A percentile compares a stretch with the other conserved stretches of the same genome.
Evolutionary conservation across 768 basidiomycete genomes (phyloP).

Genomic region (Hortiboletus flavorubellus): DNA sequence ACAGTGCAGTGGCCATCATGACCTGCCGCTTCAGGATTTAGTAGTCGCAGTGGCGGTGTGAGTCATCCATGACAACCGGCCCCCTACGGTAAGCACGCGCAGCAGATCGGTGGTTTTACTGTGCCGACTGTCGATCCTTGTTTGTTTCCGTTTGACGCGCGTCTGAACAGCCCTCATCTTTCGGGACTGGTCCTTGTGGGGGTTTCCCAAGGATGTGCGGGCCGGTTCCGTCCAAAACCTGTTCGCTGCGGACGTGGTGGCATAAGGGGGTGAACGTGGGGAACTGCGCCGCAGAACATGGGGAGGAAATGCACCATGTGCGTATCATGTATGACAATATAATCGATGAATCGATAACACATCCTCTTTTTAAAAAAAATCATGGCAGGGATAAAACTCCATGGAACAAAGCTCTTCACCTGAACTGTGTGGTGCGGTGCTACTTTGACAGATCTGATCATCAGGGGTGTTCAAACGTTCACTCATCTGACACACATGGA

Average conservation of each 20-base stretch:
- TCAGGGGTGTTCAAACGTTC: background rate
- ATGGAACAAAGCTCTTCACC: background rate
- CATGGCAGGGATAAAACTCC: background rate
- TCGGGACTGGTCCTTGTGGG: constrained; percentile 24
- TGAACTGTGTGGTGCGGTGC: background rate
- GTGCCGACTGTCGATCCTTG: constrained; percentile 59
- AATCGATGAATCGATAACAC: constrained; percentile 4
- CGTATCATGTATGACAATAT: background rate
- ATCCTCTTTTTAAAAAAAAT: background rate
- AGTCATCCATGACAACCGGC: constrained; percentile 70
- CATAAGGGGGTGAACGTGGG: constrained; percentile 70
- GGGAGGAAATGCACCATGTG: constrained; percentile 33
- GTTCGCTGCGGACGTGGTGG: constrained; percentile 67
- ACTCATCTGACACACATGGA: background rate
- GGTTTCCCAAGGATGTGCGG: constrained; percentile 68
- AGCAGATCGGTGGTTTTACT: background rate
- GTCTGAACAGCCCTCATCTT: constrained; percentile 19
- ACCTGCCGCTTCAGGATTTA: constrained; percentile 23
- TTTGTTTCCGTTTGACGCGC: constrained; percentile 73
- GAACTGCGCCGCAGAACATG: constrained; percentile 71
- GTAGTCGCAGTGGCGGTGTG: constrained; percentile 47
- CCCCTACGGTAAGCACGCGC: constrained; percentile 16
- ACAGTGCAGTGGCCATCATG: constrained; percentile 32
- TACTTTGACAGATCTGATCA: background rate
- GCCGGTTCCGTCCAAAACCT: constrained; percentile 79